phyloP scores from a whole-genome alignment of 495 filamentous ascomycete species.

The Talaromyces thailandensis region DNA sequence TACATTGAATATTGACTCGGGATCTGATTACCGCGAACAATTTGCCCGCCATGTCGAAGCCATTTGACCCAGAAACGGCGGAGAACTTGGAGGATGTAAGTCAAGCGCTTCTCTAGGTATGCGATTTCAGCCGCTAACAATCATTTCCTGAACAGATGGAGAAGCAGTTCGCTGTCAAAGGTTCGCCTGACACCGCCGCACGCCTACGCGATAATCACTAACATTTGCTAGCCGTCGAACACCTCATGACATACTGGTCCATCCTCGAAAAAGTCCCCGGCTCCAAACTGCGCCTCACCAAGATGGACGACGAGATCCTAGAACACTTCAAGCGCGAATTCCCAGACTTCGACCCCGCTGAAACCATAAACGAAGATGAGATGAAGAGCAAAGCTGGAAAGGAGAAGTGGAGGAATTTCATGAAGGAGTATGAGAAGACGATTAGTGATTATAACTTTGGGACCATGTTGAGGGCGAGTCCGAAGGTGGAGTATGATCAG shows the following conservation, averaged over 20 bases:
- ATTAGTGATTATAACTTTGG: conserved; percentile 97
- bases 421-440: conserved; percentile 87
- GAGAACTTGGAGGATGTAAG: conserved; percentile 71
- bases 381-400: conserved; percentile 99
- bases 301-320: conserved; percentile 89
- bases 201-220: conserved; percentile 8
- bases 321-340: conserved; percentile 79
- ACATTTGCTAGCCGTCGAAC: conserved; percentile 64
- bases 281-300: conserved; percentile 79
- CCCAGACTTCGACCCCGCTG: conserved; percentile 80
- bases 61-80: conserved; percentile 58
- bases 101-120: neutral
- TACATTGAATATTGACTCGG: neutral
- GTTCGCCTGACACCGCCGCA: conserved; percentile 31
- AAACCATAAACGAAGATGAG: conserved; percentile 74
- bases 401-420: conserved; percentile 90
- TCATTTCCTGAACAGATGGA: conserved; percentile 59
- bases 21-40: neutral
- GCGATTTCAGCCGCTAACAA: conserved; percentile 7
- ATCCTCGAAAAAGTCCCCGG: conserved; percentile 87
- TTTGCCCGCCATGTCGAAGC: conserved; percentile 33
- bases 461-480: conserved; percentile 73
- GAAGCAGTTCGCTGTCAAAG: conserved; percentile 99
- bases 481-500: conserved; percentile 76
- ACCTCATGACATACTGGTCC: conserved; percentile 92